A percentile compares a stretch with the other conserved stretches of the same genome.
Conservation (phyloP, 306 rosid genomes). For the Cicer chorassanicum region DNA sequence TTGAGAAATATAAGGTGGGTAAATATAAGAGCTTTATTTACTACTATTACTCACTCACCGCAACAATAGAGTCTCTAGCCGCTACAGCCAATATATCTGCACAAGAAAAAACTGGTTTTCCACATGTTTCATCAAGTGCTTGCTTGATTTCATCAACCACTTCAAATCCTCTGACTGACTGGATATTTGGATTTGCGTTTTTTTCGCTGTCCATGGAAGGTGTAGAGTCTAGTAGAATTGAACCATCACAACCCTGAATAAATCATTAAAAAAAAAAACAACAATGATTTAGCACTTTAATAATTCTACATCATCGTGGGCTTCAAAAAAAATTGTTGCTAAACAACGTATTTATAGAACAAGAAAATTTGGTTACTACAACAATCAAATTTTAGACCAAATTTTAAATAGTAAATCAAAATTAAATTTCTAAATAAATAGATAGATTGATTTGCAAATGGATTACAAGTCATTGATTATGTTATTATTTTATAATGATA, state of each 20-base stretch:
- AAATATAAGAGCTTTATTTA: too few species aligned
- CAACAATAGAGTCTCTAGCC: constrained; percentile 52
- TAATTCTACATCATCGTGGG: too few species aligned
- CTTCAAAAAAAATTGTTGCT: too few species aligned
- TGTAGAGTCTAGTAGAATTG: constrained; percentile 51
- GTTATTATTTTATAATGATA: too few species aligned
- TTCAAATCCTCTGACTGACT: constrained; percentile 51
- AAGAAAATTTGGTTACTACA: too few species aligned
- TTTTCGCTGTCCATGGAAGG: constrained; percentile 52
- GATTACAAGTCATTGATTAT: too few species aligned
- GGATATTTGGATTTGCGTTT: constrained; percentile 20
- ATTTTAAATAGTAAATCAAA: too few species aligned
- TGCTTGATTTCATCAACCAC: constrained; percentile 53
- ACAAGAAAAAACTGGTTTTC: constrained; percentile 53
- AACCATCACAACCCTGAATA: constrained; percentile 60
- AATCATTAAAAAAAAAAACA: background rate
- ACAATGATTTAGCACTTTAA: background rate
- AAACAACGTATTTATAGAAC: too few species aligned
- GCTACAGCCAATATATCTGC: constrained; percentile 58
- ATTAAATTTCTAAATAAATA: too few species aligned
- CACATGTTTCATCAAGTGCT: constrained; percentile 50
- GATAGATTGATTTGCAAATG: too few species aligned
- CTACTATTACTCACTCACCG: constrained; percentile 27
- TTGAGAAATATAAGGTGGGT: too few species aligned
- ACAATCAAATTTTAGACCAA: too few species aligned